These are phyloP conservation scores for Salicornia ramosissima DNA, from an alignment of 148 eudicot genomes.

Conservation along the genomic window DNA sequence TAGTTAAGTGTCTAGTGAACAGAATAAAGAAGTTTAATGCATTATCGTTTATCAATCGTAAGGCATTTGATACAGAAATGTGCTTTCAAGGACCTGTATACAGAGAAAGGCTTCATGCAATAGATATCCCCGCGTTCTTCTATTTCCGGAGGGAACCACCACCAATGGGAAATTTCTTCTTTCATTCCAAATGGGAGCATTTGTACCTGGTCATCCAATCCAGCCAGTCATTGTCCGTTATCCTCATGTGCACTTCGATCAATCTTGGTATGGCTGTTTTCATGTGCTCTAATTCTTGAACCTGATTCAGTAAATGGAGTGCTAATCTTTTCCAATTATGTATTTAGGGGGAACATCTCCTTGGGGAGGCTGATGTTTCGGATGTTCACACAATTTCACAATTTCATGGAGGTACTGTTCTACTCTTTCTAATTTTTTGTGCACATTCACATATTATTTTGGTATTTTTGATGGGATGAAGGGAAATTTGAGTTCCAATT, in stretches of 20 bases:
- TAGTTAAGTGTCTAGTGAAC: slow-evolving; percentile 12
- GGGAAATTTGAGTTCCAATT: background rate
- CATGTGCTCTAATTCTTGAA: background rate
- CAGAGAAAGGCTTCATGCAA: slow-evolving; percentile 95
- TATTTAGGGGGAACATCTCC: slow-evolving; percentile 70
- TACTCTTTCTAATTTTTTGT: background rate
- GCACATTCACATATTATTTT: background rate
- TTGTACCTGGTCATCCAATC: slow-evolving; percentile 83
- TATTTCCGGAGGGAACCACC: slow-evolving; percentile 99
- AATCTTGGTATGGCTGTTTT: slow-evolving; percentile 38
- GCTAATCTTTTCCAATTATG: slow-evolving; percentile 1
- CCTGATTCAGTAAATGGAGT: slow-evolving; percentile 8
- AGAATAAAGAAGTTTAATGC: slow-evolving; percentile 22
- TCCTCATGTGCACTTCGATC: slow-evolving; percentile 93
- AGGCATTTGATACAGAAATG: slow-evolving; percentile 95
- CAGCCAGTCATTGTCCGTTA: slow-evolving; percentile 89
- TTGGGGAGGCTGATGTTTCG: slow-evolving; percentile 36
- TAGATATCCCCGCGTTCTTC: slow-evolving; percentile 77
- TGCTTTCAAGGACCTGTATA: slow-evolving; percentile 88
- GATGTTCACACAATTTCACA: slow-evolving; percentile 40
- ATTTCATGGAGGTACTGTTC: slow-evolving; percentile 36
- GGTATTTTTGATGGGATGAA: background rate
- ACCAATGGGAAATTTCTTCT: slow-evolving; percentile 80
- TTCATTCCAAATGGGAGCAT: slow-evolving; percentile 97
- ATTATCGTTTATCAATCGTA: slow-evolving; percentile 50